A percentile compares a stretch with the other conserved stretches of the same genome.
Evolutionary conservation across 495 filamentous ascomycete species (phyloP).

Genomic region (Saxophila tyrrhenica): DNA sequence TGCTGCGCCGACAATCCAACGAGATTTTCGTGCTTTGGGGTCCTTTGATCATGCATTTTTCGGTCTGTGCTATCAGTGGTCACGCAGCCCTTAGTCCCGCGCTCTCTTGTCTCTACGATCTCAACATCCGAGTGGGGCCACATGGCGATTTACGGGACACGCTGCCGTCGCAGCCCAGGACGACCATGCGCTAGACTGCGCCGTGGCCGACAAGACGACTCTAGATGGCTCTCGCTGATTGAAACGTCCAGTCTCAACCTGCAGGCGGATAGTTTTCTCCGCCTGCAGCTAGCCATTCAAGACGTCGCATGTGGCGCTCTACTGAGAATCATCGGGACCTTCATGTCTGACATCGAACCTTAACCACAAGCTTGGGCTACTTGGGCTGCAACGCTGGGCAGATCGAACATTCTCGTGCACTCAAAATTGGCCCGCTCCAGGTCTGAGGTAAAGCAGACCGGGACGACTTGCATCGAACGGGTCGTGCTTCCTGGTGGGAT

Average conservation of each 20-base stretch:
- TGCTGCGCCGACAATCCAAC: neutral
- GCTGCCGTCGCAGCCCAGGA: neutral
- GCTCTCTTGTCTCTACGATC: neutral
- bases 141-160: neutral
- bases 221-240: too few relatives aligned
- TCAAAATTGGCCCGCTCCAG: too few relatives aligned
- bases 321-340: neutral
- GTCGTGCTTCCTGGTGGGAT: neutral
- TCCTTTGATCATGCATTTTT: too few relatives aligned
- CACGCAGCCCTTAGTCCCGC: neutral
- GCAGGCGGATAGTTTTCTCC: neutral
- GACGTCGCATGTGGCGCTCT: neutral
- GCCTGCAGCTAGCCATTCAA: slow-evolving; percentile 1
- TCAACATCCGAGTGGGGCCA: neutral
- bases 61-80: neutral
- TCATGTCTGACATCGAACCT: neutral
- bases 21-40: too few relatives aligned
- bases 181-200: neutral
- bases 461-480: neutral
- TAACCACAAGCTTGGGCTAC: neutral
- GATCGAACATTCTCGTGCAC: too few relatives aligned
- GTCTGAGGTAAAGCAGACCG: neutral
- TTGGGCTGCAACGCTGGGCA: neutral
- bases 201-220: neutral
- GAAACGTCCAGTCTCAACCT: neutral